A percentile compares a stretch with the other conserved stretches of the same genome.
Evolutionary conservation across 345 rosid species (phyloP).

Genomic region (Rhodomyrtus tomentosa): DNA sequence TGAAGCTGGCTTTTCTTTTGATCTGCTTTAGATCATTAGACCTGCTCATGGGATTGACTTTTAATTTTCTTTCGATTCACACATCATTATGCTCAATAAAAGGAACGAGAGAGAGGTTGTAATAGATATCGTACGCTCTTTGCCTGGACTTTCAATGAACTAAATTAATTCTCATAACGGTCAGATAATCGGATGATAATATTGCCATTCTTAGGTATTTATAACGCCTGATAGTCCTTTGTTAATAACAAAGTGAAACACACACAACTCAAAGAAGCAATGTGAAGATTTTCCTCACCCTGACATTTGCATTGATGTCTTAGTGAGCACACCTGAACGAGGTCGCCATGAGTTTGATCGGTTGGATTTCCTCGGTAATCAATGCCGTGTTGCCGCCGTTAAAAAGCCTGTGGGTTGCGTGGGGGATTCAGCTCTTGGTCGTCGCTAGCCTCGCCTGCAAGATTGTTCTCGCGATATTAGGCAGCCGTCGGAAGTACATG

Average conservation of each 20-base stretch:
- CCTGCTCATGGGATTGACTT: not conserved
- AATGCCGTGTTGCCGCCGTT: too few relatives aligned
- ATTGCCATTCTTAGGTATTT: not conserved
- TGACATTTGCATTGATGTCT: not conserved
- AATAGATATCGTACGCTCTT: too few relatives aligned
- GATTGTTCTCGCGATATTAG: constrained; percentile 1
- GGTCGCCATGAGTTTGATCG: not conserved
- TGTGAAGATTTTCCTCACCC: not conserved
- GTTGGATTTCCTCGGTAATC: not conserved
- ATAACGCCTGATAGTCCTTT: not conserved
- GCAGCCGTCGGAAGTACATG: constrained; percentile 8
- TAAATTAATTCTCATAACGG: not conserved
- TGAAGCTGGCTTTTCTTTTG: not conserved
- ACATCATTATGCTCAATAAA: too few relatives aligned
- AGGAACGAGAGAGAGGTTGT: too few relatives aligned
- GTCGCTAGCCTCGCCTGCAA: not conserved
- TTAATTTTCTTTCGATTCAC: not conserved
- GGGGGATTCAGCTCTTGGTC: constrained; percentile 8
- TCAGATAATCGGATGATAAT: not conserved
- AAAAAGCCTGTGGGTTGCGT: constrained; percentile 1
- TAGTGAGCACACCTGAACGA: not conserved
- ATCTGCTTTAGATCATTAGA: not conserved
- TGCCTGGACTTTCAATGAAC: not conserved
- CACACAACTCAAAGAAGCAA: not conserved
- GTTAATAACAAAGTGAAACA: not conserved